Percentiles rank a stretch among this genome's conserved stretches.
These are phyloP conservation scores for Primulina huaijiensis DNA, from an alignment of 257 asterid genomes.

Conservation along the genomic window DNA sequence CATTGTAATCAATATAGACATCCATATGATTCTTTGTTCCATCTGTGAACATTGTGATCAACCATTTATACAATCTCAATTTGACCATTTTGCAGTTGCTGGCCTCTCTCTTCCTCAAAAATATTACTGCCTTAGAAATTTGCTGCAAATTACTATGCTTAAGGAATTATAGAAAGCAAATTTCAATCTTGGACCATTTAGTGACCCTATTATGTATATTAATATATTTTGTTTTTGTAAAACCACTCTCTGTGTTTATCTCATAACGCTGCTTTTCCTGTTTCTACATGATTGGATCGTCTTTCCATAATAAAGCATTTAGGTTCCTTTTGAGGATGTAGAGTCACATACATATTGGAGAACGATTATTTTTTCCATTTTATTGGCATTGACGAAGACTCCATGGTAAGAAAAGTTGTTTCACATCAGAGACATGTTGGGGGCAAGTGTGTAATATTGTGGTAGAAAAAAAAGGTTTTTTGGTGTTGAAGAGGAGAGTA, in stretches of 20 bases:
- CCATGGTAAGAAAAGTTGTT: constrained; percentile 64
- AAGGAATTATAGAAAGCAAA: not conserved
- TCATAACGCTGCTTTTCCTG: constrained; percentile 5
- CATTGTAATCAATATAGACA: not conserved
- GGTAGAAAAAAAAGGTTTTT: too few relatives aligned
- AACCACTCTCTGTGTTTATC: not conserved
- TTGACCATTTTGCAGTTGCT: constrained; percentile 4
- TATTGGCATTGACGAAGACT: constrained; percentile 36
- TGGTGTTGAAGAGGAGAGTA: too few relatives aligned
- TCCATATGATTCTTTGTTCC: too few relatives aligned
- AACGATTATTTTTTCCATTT: constrained; percentile 28
- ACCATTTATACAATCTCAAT: not conserved
- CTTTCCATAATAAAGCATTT: constrained; percentile 17
- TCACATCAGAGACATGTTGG: constrained; percentile 47
- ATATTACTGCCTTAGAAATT: not conserved
- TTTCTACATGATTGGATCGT: constrained; percentile 26
- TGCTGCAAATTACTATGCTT: too few relatives aligned
- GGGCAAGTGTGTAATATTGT: constrained; percentile 57
- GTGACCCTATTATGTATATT: not conserved
- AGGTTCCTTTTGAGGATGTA: constrained; percentile 24
- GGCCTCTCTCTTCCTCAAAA: not conserved
- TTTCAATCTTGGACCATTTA: not conserved
- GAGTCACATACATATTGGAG: constrained; percentile 21
- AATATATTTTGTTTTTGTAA: constrained; percentile 1
- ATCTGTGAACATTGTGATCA: too few relatives aligned